A percentile compares a stretch with the other conserved stretches of the same genome.
These are phyloP conservation scores for Phytophthora ramorum DNA, from an alignment of 352 stramenopile genomes.

Conservation along the genomic window DNA sequence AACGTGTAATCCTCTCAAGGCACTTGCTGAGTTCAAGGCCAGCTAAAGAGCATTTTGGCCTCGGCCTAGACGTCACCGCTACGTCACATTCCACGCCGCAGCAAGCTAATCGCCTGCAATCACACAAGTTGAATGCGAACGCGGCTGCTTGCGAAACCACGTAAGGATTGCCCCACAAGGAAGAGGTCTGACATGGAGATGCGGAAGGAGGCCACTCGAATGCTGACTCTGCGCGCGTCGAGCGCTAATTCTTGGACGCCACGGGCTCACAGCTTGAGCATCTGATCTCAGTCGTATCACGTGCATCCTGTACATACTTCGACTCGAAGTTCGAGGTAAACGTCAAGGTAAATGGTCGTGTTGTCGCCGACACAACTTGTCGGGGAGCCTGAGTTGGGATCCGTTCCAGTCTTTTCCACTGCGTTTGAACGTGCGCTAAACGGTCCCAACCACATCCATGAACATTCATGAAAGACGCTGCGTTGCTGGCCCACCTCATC, in stretches of 20 bases:
- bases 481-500: slow-evolving; percentile 25
- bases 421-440: slow-evolving; percentile 13
- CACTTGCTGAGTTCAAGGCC: no score
- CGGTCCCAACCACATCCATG: background rate
- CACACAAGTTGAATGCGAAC: no score
- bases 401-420: slow-evolving; percentile 25
- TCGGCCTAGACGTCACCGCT: no score
- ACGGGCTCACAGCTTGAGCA: background rate
- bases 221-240: background rate
- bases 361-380: slow-evolving; percentile 9
- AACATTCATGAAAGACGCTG: slow-evolving; percentile 19
- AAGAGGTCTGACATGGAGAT: no score
- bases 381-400: slow-evolving; percentile 22
- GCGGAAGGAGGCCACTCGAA: background rate
- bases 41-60: no score
- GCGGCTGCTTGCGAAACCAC: no score
- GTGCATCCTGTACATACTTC: no score
- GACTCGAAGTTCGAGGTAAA: no score
- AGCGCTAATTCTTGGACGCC: background rate
- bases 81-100: no score
- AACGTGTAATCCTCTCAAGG: no score
- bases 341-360: slow-evolving; percentile 14
- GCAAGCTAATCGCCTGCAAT: no score
- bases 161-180: no score
- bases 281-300: slow-evolving; percentile 22